Evolutionary conservation across 2,329 filamentous ascomycete genomes (phyloP), one percentile per base, ranked within the genome.

Genomic region (Gliomastix tumulicola): DNA sequence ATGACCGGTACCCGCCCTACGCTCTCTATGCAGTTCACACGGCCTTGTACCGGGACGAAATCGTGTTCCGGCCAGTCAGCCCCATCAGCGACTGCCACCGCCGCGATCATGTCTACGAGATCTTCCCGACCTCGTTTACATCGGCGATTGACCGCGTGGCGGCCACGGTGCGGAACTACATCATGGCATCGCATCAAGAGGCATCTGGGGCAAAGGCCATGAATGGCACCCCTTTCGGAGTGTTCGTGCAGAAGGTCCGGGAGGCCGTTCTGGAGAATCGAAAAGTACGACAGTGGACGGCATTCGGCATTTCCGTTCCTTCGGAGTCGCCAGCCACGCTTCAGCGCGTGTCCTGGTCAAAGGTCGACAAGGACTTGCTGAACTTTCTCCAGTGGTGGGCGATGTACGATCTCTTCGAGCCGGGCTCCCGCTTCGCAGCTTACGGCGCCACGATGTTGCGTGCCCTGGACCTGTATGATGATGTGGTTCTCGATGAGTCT

Each of bases 1-100:
- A 55, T 17, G 56, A 54, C 2, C 58, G 55, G 9, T 69, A 70
- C 36, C 59, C 68, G 1, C 44, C 68, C 2, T 49, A 66, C 20
- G 68, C 71, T 8, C 57, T 88, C 6, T 84, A 87, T 48, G 84
- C 85, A 5, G 76, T 88, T 7, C 81, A 88, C 45, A 74, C 74
- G 38, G 72, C 80, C 8, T 53, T 90, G 7, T 55, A 69, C 18
- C 65, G 69, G 28, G 71, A 79, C 41, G 76, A 80, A 8, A 66
- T 78, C 36, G 74, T 49, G 17, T 85, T 88, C 50, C 66, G 68
- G 3, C 63, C 69, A 3, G 43, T 74, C 53, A 55, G 68, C 57
- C 48, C 71, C 43, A 54, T 69, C 57, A 56, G 70, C 57, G 57
- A 52, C 53, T 66, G 50, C 30, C 59, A 61, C 38, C 53, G 77